Conservation (phyloP, 768 basidiomycete genomes). For the Xerocomellus chrysenteron region DNA sequence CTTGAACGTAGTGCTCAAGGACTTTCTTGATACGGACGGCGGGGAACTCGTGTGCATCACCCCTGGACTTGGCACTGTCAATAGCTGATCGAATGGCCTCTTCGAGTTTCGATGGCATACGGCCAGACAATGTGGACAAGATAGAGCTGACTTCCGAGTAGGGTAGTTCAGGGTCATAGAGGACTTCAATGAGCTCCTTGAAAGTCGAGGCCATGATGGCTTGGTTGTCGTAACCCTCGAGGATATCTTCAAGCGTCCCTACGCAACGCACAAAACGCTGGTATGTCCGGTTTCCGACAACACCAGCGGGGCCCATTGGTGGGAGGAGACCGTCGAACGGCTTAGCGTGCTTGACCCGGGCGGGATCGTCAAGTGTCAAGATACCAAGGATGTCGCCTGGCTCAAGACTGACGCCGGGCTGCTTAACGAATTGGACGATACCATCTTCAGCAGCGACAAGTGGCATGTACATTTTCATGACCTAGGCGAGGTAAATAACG, state of each 20-base stretch:
- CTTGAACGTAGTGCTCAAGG: constrained; percentile 81
- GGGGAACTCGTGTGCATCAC: constrained; percentile 84
- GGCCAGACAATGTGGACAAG: constrained; percentile 85
- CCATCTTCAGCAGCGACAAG: constrained; percentile 94
- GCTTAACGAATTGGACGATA: constrained; percentile 92
- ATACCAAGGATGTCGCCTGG: constrained; percentile 98
- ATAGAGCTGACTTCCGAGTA: constrained; percentile 83
- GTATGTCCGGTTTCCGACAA: constrained; percentile 86
- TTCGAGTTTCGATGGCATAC: constrained; percentile 91
- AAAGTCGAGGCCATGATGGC: constrained; percentile 83
- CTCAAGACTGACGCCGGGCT: constrained; percentile 94
- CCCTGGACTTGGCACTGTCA: constrained; percentile 72
- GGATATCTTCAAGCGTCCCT: constrained; percentile 81
- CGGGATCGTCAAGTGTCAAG: constrained; percentile 92
- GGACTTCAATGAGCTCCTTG: constrained; percentile 80
- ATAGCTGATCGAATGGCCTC: constrained; percentile 78
- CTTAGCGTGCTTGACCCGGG: constrained; percentile 96
- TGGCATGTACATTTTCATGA: constrained; percentile 99
- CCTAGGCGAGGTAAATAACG: constrained; percentile 40
- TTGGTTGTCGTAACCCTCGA: constrained; percentile 97
- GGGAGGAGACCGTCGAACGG: constrained; percentile 96
- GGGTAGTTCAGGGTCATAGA: constrained; percentile 84
- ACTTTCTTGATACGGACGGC: constrained; percentile 81
- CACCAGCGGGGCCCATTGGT: constrained; percentile 78
- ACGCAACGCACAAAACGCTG: constrained; percentile 78